These are phyloP conservation scores for Torrubiellomyces zombiae DNA, from an alignment of 2,329 filamentous ascomycete species.

Conservation along the genomic window DNA sequence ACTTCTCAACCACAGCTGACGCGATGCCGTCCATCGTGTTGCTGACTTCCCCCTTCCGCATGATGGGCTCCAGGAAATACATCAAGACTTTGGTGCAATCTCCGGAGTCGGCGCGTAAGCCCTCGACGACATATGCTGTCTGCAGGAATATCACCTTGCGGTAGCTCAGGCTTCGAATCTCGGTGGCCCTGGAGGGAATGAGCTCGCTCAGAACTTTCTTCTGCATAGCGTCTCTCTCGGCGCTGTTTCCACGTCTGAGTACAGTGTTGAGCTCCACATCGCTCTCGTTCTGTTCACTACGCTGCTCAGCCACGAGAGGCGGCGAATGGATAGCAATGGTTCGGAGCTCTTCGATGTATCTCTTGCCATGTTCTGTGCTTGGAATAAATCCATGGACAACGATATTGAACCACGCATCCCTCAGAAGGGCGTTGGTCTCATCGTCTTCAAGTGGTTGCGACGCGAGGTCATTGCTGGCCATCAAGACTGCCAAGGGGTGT, in stretches of 20 bases:
- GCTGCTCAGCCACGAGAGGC: conserved; percentile 73
- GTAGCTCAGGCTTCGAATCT: conserved; percentile 73
- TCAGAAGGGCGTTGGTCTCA: conserved; percentile 54
- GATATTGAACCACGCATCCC: conserved; percentile 97
- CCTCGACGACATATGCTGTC: conserved; percentile 78
- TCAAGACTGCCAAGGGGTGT: conserved; percentile 71
- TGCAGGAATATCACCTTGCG: conserved; percentile 86
- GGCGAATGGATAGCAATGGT: conserved; percentile 76
- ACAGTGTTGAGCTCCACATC: conserved; percentile 95
- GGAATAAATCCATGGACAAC: conserved; percentile 81
- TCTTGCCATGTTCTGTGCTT: conserved; percentile 54
- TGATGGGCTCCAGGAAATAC: conserved; percentile 90
- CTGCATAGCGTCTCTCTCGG: conserved; percentile 61
- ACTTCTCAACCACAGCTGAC: conserved; percentile 58
- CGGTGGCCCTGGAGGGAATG: conserved; percentile 57
- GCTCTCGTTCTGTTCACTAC: conserved; percentile 80
- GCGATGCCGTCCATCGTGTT: conserved; percentile 49
- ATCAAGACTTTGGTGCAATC: conserved; percentile 79
- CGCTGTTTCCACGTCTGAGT: conserved; percentile 68
- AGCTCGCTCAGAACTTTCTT: conserved; percentile 62
- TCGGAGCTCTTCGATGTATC: conserved; percentile 60
- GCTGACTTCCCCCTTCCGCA: conserved; percentile 46
- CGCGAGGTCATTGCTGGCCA: conserved; percentile 47
- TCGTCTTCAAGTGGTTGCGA: conserved; percentile 38
- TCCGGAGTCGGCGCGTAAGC: conserved; percentile 66